Percentiles rank a stretch among this genome's conserved stretches.
phyloP scores from a whole-genome alignment of 495 filamentous ascomycete species.

The Lentithecium fluviatile region DNA sequence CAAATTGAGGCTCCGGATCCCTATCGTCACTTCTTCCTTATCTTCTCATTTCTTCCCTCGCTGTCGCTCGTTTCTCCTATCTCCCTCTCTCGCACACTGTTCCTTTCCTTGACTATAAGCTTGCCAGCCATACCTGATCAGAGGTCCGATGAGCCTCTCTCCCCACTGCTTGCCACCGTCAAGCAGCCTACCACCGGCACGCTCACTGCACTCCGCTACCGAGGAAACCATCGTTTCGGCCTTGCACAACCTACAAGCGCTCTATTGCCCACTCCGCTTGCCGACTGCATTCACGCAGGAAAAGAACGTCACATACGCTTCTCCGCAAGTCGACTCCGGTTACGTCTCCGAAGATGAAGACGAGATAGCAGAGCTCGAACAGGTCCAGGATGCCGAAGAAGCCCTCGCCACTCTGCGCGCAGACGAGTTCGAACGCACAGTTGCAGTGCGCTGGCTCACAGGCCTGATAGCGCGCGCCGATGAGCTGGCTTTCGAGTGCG shows the following conservation, averaged over 20 bases:
- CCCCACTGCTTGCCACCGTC: conserved; percentile 9
- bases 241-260: conserved; percentile 7
- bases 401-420: conserved; percentile 5
- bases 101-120: background rate
- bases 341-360: conserved; percentile 26
- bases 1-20: background rate
- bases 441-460: conserved; percentile 25
- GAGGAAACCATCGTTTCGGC: conserved; percentile 10
- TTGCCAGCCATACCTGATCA: too few relatives aligned
- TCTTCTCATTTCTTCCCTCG: background rate
- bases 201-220: background rate
- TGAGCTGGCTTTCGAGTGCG: conserved; percentile 1
- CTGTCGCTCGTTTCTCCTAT: background rate
- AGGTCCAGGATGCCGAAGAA: background rate
- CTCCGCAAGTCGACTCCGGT: conserved; percentile 16
- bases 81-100: too few relatives aligned
- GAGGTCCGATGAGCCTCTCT: conserved; percentile 12
- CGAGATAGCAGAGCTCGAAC: too few relatives aligned
- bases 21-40: background rate
- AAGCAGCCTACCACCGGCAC: conserved; percentile 22
- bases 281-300: background rate
- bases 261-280: conserved; percentile 24
- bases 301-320: background rate
- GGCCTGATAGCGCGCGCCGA: conserved; percentile 15
- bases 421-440: conserved; percentile 17